Base-by-base conservation (phyloP, 352 stramenopile genomes). In the Phytophthora cryptogea region DNA sequence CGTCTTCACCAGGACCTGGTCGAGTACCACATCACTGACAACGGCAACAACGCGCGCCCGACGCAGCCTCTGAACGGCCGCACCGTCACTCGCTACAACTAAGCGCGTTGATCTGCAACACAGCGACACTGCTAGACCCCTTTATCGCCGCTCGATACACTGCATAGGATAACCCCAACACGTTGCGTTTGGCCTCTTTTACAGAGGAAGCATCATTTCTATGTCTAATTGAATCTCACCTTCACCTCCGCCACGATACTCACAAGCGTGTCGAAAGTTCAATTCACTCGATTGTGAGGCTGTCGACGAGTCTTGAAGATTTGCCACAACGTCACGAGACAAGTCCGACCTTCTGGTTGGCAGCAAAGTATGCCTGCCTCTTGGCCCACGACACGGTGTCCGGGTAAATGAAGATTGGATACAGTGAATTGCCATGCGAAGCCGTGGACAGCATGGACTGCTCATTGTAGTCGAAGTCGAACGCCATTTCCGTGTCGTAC, bases 401-500 rank as follows among this genome's bases (percentile, higher is more conserved):
- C 8, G 81, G 81, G 62, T 88, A 93, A 44, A 90, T 93, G 70
- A 88, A 87, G 63, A 90, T 76, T 11, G 83, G 81, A 63, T 90
- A 90, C 13, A 89, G 53, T 4, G 42, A 55, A 45, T 76, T 76
- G 9, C 57, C 60, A 50, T 91, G 68, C 8, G 71, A 85, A 32
- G 77, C 81, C 3, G 76, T 78, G 2, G 68, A 83, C 4, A 78
- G 58, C 78, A 89, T 88, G 5, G 78, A 90, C 63, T 93, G 81
- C 59, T 89, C 71, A 61, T 83, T 87, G 72, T 91, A 93, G 67
- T 93, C 84, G 36, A 90, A 91, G 26, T 90, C 77, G 49, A 93
- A 89, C n/a, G 54, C 59, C 66, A 83, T 76, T 49, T 76, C 74
- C 10, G 62, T 74, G 26, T 83, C 81, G 57, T 81, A 81, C 54